These are phyloP conservation scores for Thamnidium elegans DNA, from an alignment of 192 early-diverging fungal genomes.

Conservation along the genomic window DNA sequence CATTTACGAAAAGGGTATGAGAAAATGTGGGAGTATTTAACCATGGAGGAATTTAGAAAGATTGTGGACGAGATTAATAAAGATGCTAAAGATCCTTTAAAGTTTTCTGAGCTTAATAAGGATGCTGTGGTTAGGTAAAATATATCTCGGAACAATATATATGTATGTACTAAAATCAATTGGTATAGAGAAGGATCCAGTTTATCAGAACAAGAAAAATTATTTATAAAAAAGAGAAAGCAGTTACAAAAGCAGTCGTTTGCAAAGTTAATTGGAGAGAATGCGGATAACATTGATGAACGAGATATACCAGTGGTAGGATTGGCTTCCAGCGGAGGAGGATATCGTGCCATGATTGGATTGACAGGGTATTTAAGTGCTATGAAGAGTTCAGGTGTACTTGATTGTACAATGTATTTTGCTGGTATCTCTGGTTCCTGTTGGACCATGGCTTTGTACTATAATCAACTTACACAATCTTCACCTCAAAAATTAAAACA, in stretches of 20 bases:
- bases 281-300: conserved; percentile 56
- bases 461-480: conserved; percentile 38
- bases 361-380: conserved; percentile 66
- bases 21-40: conserved; percentile 14
- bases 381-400: conserved; percentile 61
- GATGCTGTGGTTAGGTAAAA: conserved; percentile 10
- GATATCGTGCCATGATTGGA: conserved; percentile 80
- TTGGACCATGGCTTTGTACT: conserved; percentile 58
- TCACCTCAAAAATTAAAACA: conserved; percentile 36
- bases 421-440: conserved; percentile 63
- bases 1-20: conserved; percentile 21
- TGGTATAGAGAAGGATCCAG: conserved; percentile 31
- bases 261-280: conserved; percentile 73
- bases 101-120: conserved; percentile 11
- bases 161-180: not conserved
- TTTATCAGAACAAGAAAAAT: conserved; percentile 45
- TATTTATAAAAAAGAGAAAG: conserved; percentile 45
- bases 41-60: conserved; percentile 24
- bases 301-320: conserved; percentile 71
- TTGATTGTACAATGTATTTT: conserved; percentile 70
- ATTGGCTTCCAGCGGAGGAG: conserved; percentile 77
- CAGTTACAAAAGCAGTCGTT: conserved; percentile 58
- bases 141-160: not conserved
- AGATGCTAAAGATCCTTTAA: not conserved
- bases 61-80: conserved; percentile 17